These are phyloP conservation scores for Colletotrichum sublineola DNA, from an alignment of 2,329 filamentous ascomycete genomes.

Conservation along the genomic window DNA sequence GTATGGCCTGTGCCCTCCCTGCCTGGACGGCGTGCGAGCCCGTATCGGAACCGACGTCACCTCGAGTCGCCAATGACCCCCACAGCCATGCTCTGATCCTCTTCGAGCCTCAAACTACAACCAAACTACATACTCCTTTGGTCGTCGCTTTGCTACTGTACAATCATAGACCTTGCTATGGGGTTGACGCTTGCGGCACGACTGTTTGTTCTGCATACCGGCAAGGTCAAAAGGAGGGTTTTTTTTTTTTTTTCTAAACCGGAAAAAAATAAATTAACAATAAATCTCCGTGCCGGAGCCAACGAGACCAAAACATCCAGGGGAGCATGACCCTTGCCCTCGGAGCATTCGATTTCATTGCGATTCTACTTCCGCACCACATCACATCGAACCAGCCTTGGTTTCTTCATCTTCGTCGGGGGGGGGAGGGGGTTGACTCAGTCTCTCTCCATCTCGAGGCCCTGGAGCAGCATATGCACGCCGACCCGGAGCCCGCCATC, in stretches of 20 bases:
- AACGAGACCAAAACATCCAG: conserved; percentile 23
- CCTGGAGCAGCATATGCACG: conserved; percentile 5
- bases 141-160: background rate
- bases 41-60: background rate
- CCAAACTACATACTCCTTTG: background rate
- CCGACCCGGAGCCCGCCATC: conserved; percentile 10
- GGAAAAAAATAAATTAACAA: background rate
- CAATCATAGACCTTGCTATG: conserved; percentile 9
- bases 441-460: conserved; percentile 4
- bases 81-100: background rate
- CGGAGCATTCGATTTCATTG: conserved; percentile 26
- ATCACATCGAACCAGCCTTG: conserved; percentile 18
- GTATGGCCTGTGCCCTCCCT: background rate
- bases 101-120: background rate
- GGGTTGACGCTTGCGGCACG: conserved; percentile 27
- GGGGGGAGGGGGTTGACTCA: conserved; percentile 27
- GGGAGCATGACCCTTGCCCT: conserved; percentile 6
- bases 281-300: conserved; percentile 16
- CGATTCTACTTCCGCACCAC: conserved; percentile 16
- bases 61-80: background rate
- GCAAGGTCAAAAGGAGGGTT: background rate
- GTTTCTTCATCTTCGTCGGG: conserved; percentile 27
- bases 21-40: too few relatives aligned
- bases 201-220: background rate
- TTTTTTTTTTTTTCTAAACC: too few relatives aligned